These are phyloP conservation scores for Mortierella antarctica DNA, from an alignment of 192 early-diverging fungal species.

Conservation along the genomic window DNA sequence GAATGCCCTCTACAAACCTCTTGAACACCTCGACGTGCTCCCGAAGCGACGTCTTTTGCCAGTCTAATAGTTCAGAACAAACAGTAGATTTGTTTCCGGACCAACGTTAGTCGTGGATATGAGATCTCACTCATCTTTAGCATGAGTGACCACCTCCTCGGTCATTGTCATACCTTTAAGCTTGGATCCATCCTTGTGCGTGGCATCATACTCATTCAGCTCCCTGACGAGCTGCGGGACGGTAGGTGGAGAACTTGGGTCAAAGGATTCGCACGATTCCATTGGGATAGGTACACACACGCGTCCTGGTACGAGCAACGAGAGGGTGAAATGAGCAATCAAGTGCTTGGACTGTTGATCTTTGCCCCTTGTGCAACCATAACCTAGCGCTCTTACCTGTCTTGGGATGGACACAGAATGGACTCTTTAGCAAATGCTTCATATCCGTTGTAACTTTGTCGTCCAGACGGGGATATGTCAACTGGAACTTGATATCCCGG, in stretches of 20 bases:
- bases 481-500: conserved; percentile 89
- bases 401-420: conserved; percentile 97
- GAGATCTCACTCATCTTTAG: not conserved
- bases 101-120: too few species aligned
- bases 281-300: conserved; percentile 95
- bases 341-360: not conserved
- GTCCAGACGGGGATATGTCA: conserved; percentile 93
- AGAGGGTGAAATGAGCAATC: not conserved
- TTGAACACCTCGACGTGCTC: conserved; percentile 74
- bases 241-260: conserved; percentile 84
- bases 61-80: conserved; percentile 34
- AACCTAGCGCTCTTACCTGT: conserved; percentile 69
- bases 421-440: conserved; percentile 96
- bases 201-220: conserved; percentile 59
- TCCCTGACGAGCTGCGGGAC: conserved; percentile 75
- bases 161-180: conserved; percentile 42
- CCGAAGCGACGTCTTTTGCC: conserved; percentile 68
- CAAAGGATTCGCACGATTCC: conserved; percentile 80
- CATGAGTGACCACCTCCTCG: not conserved
- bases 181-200: conserved; percentile 28
- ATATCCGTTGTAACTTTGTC: conserved; percentile 90
- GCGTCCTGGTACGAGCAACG: conserved; percentile 60
- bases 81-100: too few species aligned
- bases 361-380: not conserved
- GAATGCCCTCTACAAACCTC: conserved; percentile 67